Base-by-base conservation (phyloP, 2,329 filamentous ascomycete genomes). In the Claviceps citrina region DNA sequence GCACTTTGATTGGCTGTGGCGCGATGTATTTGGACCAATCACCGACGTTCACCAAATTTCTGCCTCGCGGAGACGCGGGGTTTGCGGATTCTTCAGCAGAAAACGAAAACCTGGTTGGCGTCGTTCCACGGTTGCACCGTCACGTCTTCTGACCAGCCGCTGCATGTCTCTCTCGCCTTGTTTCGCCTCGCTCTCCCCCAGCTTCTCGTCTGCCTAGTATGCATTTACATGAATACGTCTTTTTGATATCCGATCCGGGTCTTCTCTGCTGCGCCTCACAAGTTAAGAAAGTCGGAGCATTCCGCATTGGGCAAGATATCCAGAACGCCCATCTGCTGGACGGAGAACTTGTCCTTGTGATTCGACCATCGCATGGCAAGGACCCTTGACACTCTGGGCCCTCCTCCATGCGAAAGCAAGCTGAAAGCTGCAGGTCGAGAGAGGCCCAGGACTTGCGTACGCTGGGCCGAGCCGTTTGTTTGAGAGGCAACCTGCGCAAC, bases 401-500 rank as follows among this genome's bases (percentile, higher is more conserved):
- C n/a, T n/a, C n/a, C n/a, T n/a, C n/a, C n/a, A n/a, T 8, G 8
- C 18, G 12, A 33, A 41, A 32, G 35, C 25, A n/a, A 46, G 46
- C 46, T 46, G 46, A 47, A 46, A 39, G 37, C 40, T 44, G 45
- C 42, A 22, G 35, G 31, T 31, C 19, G 22, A 5, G 22, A 24
- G 22, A 24, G 22, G n/a, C n/a, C n/a, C 42, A 43, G 36, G 38
- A 36, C 43, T 32, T 44, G 46, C 47, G 44, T 48, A 28, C 19
- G 19, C 32, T 43, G 43, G 41, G 36, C 42, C 40, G 39, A 16
- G n/a, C n/a, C n/a, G n/a, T n/a, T n/a, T n/a, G n/a, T n/a, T n/a
- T n/a, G n/a, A 36, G 47, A 47, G 47, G 44, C 41, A 46, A 38
- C 46, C 40, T 22, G 31, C 42, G 34, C 22, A 40, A 34, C 13